Evolutionary conservation across 257 asterid genomes (phyloP).

Genomic region (Salvia rosmarinus): DNA sequence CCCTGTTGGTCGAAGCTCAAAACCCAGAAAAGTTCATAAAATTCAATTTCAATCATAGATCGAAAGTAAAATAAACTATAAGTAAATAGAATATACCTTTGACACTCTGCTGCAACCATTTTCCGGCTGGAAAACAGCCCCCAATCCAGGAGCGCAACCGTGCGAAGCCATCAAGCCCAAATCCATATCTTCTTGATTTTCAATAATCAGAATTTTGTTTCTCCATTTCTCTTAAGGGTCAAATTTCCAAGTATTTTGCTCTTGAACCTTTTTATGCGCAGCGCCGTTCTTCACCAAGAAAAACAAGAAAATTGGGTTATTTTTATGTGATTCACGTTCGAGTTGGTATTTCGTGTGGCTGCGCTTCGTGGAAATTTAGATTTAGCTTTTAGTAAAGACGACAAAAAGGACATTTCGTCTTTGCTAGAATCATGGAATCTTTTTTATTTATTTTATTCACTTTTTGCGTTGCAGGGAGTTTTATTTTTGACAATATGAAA

Average conservation of each 20-base stretch:
- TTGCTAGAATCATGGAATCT: background rate
- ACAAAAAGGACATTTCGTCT: background rate
- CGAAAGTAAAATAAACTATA: background rate
- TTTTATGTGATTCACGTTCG: conserved; percentile 26
- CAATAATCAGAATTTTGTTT: conserved; percentile 22
- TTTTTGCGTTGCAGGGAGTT: too few species aligned
- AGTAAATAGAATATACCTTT: conserved; percentile 43
- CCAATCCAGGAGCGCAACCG: conserved; percentile 50
- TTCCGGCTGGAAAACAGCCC: conserved; percentile 48
- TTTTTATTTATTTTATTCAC: too few species aligned
- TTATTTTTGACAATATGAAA: too few species aligned
- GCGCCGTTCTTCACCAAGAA: background rate
- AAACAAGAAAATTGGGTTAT: background rate
- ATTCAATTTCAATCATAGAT: background rate
- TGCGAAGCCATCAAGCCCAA: conserved; percentile 72
- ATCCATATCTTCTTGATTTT: conserved; percentile 46
- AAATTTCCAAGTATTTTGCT: conserved; percentile 33
- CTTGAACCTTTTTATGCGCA: conserved; percentile 33
- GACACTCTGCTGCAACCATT: conserved; percentile 39
- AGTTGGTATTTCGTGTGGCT: conserved; percentile 27
- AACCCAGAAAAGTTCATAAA: background rate
- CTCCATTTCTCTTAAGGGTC: background rate
- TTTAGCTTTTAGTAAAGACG: background rate
- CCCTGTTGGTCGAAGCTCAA: background rate
- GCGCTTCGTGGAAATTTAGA: conserved; percentile 6